Base-by-base conservation (phyloP, 192 early-diverging fungal genomes). In the Coemansia sp. region DNA sequence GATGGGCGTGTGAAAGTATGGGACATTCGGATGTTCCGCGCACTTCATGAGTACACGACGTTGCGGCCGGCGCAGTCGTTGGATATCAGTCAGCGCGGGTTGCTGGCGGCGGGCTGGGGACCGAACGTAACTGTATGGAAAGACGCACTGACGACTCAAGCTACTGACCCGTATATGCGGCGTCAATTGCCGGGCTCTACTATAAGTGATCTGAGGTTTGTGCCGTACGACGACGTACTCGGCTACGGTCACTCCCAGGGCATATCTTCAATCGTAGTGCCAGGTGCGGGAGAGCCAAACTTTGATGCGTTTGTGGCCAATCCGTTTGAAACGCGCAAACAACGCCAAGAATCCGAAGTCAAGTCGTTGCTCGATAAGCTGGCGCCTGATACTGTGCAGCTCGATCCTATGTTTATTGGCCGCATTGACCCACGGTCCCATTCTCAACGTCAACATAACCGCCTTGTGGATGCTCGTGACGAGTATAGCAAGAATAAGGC, bases 261-360 rank as follows among this genome's bases (percentile, higher is more conserved):
- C 12, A 77, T 98, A 5, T 85, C 84, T 11, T 89, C 86, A 60
- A 71, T 98, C 21, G 83, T 96, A 10, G 84, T 98, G 5, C 96
- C 96, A 0, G 93, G 93, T 11, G 80, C 94, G n/a, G 96, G 96
- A 56, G 96, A 98, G 70, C 91, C 96, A 69, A 98, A 98, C 89
- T 94, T 92, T 83, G 96, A 98, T 79, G 88, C 90, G 3, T 67
- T 93, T 32, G 93, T 91, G 67, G 89, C 90, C 27, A 98, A 98
- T 79, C 94, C 93, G 15, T 97, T 84, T 87, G 88, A 95, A 76
- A 97, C 93, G 7, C 84, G 81, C 60, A 90, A 87, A 69, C 95
- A 97, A 75, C 82, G 94, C 56, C 90, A 90, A 66, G 92, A 96
- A 65, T 63, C 84, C 43, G 96, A 97, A 83, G 94, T 98, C 19